Evolutionary conservation across 2,329 filamentous ascomycete species (phyloP), one percentile per base, ranked within the genome.

Genomic region (Colletotrichum lentis): DNA sequence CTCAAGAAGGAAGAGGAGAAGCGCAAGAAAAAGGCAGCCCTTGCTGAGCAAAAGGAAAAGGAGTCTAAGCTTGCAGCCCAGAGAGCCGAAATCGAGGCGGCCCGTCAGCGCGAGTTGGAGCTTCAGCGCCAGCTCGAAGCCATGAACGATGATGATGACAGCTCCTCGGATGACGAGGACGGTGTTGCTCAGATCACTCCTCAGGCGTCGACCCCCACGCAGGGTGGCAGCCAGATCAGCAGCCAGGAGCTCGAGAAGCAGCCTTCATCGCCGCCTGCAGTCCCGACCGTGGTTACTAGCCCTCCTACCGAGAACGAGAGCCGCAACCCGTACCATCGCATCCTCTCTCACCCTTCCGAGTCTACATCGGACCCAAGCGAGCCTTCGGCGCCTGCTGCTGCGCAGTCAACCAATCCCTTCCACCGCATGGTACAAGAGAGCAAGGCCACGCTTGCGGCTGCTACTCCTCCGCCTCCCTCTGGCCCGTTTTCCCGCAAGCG

Each of bases 1-100:
- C 82, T 98, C 60, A 95, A 93, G 84, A 98, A 97, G 80, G 92
- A 96, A 73, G 96, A 99, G 78, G 96, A 97, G 81, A 97, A 97
- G 84, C 92, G 90, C 71, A 91, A 88, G 73, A 96, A 94, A 83
- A 94, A 97, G 81, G 95, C 93, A 24, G 94, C 94, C 11, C 85
- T 92, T 75, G 91, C 91, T 57, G 93, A 96, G 73, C 88, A 94
- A 8, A 95, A 93, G 78, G 93, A 97, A 74, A 94, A 96, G 77
- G 95, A 98, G 77, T 84, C 89, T 61, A 91, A 91, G 77, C 83
- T 97, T 71, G 92, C 92, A 27, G 91, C 92, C 43, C 92, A 96
- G 74, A 90, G 93, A 73, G 94, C 93, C 1, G 95, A 99, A 79
- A 91, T 98, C 65, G 96, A 98, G 79, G 93, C 92, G 39, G 94